These are phyloP conservation scores for Candida boidinii DNA, from an alignment of 805 yeast species.

Conservation along the genomic window DNA sequence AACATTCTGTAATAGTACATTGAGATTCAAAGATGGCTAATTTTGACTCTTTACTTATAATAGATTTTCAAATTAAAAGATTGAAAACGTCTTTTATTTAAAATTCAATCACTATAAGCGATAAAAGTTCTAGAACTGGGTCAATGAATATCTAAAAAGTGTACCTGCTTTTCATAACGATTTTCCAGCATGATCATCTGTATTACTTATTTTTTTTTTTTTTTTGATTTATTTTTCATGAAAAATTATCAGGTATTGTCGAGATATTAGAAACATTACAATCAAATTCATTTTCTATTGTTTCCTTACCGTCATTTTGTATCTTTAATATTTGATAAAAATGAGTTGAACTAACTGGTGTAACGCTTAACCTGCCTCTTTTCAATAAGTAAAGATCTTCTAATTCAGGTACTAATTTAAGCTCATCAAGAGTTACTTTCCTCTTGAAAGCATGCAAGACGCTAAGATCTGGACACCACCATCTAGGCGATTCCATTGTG, in stretches of 20 bases:
- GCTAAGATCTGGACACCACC: conserved; percentile 50
- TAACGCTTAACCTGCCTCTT: conserved; percentile 43
- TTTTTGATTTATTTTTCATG: too few species aligned
- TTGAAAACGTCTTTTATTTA: too few species aligned
- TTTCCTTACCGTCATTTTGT: conserved; percentile 18
- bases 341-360: conserved; percentile 36
- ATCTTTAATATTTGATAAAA: conserved; percentile 30
- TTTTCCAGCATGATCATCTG: too few species aligned
- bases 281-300: conserved; percentile 1
- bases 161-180: too few species aligned
- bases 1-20: too few species aligned
- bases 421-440: conserved; percentile 31
- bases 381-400: conserved; percentile 35
- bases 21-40: too few species aligned
- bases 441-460: conserved; percentile 34
- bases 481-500: conserved; percentile 31
- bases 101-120: too few species aligned
- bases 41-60: too few species aligned
- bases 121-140: too few species aligned
- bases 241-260: not conserved
- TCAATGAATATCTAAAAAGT: too few species aligned
- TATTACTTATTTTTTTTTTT: too few species aligned
- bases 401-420: conserved; percentile 26
- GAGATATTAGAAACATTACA: not conserved
- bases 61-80: too few species aligned